Base-by-base conservation (phyloP, 768 basidiomycete species). In the Mycena metata region DNA sequence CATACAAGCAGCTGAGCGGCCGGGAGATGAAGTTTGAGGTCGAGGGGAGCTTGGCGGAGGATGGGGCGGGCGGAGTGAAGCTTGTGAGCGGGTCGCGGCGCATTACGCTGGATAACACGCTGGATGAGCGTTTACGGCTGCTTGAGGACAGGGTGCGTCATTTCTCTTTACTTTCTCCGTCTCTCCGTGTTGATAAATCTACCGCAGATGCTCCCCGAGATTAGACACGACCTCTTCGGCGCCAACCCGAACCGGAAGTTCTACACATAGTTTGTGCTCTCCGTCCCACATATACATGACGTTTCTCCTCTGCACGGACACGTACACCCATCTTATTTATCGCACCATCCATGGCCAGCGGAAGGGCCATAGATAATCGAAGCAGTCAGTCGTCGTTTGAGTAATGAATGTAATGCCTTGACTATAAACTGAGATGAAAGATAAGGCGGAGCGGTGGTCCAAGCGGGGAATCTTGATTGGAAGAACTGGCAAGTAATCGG, bases 81-180 rank as follows among this genome's bases (percentile, higher is more conserved):
- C 86, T 98, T 19, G 76, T 86, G 16, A 93, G 88, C 59, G 91
- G 91, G 23, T 85, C 85, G 12, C 85, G 86, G 39, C 89, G 95
- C 58, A 98, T 98, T 78, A 92, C 89, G 23, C 86, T 99, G 24
- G 94, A 99, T 80, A 99, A 99, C 77, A 96, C 96, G 2, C 83
- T 99, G 57, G 96, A 97, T 73, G 96, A 98, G 79, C 87, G 97
- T 52, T 80, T 99, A 75, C 86, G 90, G 71, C 79, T 99, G 71
- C 82, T 99, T 45, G 96, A 98, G 81, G 95, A 98, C 76, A 87
- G 92, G 81, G 96, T 95, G 70, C 69, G 90, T 80, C 12, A 7
- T 30, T 45, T 36, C 54, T 30, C 0, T 21, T 51, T 26, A 10
- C 19, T 54, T 45, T 30, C 52, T 47, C 17, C 43, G 23, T 30